Evolutionary conservation across 2,329 filamentous ascomycete genomes (phyloP), one percentile per base, ranked within the genome.

Genomic region (Nigrospora oryzae): DNA sequence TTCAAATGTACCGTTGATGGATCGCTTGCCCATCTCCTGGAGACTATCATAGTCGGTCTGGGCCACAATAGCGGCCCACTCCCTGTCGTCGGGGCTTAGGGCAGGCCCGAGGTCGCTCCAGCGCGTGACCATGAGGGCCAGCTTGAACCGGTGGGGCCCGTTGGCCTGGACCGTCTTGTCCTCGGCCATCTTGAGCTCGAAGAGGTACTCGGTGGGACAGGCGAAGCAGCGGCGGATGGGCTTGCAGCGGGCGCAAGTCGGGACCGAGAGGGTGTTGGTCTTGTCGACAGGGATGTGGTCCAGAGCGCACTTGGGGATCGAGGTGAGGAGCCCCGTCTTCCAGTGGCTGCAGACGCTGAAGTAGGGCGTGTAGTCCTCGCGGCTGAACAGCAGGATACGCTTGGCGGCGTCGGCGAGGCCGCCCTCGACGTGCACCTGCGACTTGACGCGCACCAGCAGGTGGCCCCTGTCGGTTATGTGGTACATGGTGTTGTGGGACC

Each of bases 151-250:
- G 30, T 32, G 30, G 30, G 38, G 30, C 28, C 38, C 38, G 38
- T 33, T 40, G 30, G 30, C 30, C 15, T 30, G 15, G 11, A 40
- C 38, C 30, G 30, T 40, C 11, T 32, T 30, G 38, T 40, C 38
- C 38, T 40, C 38, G 38, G 38, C 30, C 38, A 32, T 40, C 38
- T 40, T 40, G 30, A 40, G 38, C 38, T 40, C 38, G 38, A 40
- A 40, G 12, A 40, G 30, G 38, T 40, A 40, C 38, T 40, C 38
- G 15, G 38, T 40, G 11, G 38, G 38, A 32, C 38, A 40, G 30
- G 30, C 11, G 15, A 32, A 17, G 15, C 38, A 40, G 15, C 38
- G 38, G 4, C 38, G 38, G 12, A 40, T 40, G 30, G 38, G 38
- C 38, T 16, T 33, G 38, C 38, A 40, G 38, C 15, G 30, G 38